These are phyloP conservation scores for Ogataea saltuana DNA, from an alignment of 805 yeast species.

Conservation along the genomic window DNA sequence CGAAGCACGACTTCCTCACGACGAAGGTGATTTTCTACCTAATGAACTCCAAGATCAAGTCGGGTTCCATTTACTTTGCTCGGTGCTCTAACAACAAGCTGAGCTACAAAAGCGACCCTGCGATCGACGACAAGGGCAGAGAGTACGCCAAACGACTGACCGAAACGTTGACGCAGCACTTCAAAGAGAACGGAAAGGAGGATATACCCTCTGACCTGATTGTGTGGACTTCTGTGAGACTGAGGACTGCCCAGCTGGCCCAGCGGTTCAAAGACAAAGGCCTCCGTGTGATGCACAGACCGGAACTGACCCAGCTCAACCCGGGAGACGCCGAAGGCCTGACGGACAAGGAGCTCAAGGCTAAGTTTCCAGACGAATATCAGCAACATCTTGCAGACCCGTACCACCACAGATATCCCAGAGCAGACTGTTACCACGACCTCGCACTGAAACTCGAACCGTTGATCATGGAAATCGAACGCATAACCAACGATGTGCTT, in stretches of 20 bases:
- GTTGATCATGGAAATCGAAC: conserved; percentile 86
- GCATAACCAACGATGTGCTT: conserved; percentile 82
- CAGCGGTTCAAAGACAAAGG: conserved; percentile 62
- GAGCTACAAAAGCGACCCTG: conserved; percentile 75
- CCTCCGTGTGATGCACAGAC: conserved; percentile 68
- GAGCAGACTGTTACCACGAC: conserved; percentile 96
- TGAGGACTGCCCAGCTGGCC: conserved; percentile 80
- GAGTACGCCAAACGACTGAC: conserved; percentile 67
- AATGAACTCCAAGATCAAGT: conserved; percentile 85
- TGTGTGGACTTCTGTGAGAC: conserved; percentile 95
- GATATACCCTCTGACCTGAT: conserved; percentile 45
- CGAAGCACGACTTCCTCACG: conserved; percentile 83
- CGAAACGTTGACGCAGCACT: conserved; percentile 48
- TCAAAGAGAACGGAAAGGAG: conserved; percentile 21
- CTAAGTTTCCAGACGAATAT: conserved; percentile 68
- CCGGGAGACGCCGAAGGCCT: conserved; percentile 85
- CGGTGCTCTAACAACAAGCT: conserved; percentile 65
- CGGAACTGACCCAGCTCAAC: conserved; percentile 82
- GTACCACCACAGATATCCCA: conserved; percentile 86
- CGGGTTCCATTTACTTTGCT: conserved; percentile 92
- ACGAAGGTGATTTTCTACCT: conserved; percentile 89
- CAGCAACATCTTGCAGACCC: conserved; percentile 71
- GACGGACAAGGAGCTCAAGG: conserved; percentile 57
- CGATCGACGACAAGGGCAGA: conserved; percentile 71
- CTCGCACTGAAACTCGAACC: conserved; percentile 94